Conservation (phyloP, 305 asterid genomes). For the Fraxinus nigra region DNA sequence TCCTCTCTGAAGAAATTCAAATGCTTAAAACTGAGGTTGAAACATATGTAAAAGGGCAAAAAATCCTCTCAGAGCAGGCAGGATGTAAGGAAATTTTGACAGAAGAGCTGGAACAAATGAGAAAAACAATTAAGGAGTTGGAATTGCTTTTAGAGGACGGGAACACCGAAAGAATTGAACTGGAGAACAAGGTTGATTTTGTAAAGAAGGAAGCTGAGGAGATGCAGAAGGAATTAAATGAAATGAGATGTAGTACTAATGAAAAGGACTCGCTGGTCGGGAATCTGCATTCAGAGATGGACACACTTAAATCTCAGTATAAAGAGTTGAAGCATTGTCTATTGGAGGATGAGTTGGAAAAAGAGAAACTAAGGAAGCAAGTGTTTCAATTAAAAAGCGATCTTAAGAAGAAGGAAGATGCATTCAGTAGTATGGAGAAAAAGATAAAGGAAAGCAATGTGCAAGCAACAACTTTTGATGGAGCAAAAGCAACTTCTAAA, state of each 20-base stretch:
- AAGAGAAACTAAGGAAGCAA: conserved; percentile 59
- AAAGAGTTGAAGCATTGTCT: conserved; percentile 39
- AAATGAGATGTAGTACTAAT: conserved; percentile 37
- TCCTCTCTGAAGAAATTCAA: conserved; percentile 46
- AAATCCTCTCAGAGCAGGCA: conserved; percentile 37
- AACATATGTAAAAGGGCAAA: conserved; percentile 32
- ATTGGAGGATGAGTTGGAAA: conserved; percentile 54
- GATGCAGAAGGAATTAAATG: conserved; percentile 40
- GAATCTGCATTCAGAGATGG: conserved; percentile 50
- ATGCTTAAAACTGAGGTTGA: conserved; percentile 49
- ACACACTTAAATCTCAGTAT: conserved; percentile 42
- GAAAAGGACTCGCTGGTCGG: conserved; percentile 51
- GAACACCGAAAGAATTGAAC: conserved; percentile 45
- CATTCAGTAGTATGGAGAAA: conserved; percentile 54
- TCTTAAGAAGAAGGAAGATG: conserved; percentile 59
- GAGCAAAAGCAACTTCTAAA: conserved; percentile 31
- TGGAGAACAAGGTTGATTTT: conserved; percentile 41
- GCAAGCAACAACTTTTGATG: conserved; percentile 33
- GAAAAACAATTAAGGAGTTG: conserved; percentile 42
- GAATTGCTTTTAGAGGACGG: conserved; percentile 44
- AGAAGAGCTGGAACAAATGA: conserved; percentile 49
- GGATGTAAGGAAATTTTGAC: conserved; percentile 37
- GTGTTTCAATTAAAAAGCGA: conserved; percentile 47
- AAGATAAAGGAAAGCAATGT: conserved; percentile 47
- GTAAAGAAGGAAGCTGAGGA: conserved; percentile 47